phyloP scores from a whole-genome alignment of 2,329 filamentous ascomycete species.

The Drechslerella coelobrocha region DNA sequence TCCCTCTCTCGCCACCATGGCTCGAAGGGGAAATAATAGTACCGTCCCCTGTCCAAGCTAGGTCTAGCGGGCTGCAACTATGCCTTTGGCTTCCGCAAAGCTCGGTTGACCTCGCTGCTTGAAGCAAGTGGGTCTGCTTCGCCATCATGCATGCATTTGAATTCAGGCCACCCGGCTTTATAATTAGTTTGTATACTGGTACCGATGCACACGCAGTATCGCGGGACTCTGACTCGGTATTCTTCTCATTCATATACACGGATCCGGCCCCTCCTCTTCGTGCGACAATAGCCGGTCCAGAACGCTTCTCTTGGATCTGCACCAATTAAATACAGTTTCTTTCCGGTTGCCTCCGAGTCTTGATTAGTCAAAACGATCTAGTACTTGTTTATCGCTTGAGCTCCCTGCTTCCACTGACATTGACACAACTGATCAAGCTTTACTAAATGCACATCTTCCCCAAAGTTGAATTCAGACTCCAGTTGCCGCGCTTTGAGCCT shows the following conservation, averaged over 20 bases:
- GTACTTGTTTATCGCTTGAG: background rate
- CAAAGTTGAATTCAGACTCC: background rate
- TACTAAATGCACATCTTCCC: too few species aligned
- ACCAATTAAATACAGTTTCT: background rate
- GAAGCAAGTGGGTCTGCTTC: slow-evolving; percentile 1
- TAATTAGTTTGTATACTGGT: slow-evolving; percentile 1
- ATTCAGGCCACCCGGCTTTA: slow-evolving; percentile 2
- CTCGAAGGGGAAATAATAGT: background rate
- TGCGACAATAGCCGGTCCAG: slow-evolving; percentile 2
- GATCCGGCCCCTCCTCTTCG: background rate
- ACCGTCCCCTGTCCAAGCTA: slow-evolving; percentile 1
- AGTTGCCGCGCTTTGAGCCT: background rate
- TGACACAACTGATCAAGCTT: background rate
- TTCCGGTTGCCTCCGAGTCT: slow-evolving; percentile 1
- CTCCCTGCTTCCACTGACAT: background rate
- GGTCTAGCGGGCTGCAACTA: background rate
- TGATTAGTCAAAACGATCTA: background rate
- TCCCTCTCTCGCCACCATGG: background rate
- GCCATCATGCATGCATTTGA: slow-evolving; percentile 2
- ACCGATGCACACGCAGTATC: background rate
- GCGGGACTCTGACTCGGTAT: background rate
- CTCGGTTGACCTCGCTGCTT: slow-evolving; percentile 1
- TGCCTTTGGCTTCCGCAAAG: slow-evolving; percentile 1
- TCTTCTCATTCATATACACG: background rate
- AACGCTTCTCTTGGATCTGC: background rate